Evolutionary conservation across 768 basidiomycete genomes (phyloP), one percentile per base, ranked within the genome.

Genomic region (Dioszegia hungarica): DNA sequence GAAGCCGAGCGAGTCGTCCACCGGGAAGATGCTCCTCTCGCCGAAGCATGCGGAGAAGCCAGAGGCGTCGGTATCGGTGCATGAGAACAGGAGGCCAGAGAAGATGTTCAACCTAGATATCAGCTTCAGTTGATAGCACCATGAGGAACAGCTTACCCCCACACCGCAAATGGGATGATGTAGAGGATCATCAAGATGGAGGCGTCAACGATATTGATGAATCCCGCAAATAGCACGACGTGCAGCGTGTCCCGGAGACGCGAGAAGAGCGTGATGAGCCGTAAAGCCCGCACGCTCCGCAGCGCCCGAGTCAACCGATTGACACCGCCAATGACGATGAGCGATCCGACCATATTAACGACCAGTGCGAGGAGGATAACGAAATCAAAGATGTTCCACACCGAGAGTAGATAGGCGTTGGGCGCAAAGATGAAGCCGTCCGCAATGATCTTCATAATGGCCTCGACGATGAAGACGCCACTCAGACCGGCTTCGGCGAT

Each of bases 311-410:
- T 89, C 50, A 88, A 78, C n/a, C 90, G 84, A 75, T 84, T 86
- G 53, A 92, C 77, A 36, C 88, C 88, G 41, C 87, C 86, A 51
- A 89, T 79, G 70, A 88, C 86, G 57, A 88, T 79, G 34, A 94
- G 77, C 0, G 83, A 83, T 0, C 85, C 87, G 0, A 82, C 80
- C 48, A 88, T 81, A 60, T 89, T 92, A 68, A 87, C 80, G 24
- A 91, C 75, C 28, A 94, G 75, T 5, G 89, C 87, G 31, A 79
- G 73, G 79, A 97, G 83, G 72, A 97, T 86, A 70, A 89, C 73
- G 64, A 93, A 86, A 77, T 97, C 94, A 56, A 97, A 78, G 65
- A 86, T 75, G 73, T 97, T 97, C 91, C 92, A 97, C 8, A 92
- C 85, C 60, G 88, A 89, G 25, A 86, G 85, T 27, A 95, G 74